A percentile compares a stretch with the other conserved stretches of the same genome.
Evolutionary conservation across 2,329 filamentous ascomycete species (phyloP).

Genomic region (Colletotrichum nymphaeae): DNA sequence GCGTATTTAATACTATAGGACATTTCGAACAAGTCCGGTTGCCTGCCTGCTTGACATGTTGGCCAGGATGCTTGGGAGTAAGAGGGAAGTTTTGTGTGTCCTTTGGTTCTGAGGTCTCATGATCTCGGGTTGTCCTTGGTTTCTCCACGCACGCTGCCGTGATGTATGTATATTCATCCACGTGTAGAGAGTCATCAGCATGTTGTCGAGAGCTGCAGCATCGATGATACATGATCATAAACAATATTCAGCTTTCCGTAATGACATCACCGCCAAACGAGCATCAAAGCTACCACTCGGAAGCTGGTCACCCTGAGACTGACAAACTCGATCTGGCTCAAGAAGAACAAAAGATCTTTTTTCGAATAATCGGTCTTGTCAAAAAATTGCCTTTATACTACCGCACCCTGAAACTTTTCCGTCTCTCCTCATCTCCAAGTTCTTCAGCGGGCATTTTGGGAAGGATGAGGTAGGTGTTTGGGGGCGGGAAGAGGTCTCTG

Average conservation of each 20-base stretch:
- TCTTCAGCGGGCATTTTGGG: not conserved
- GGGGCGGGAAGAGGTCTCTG: not conserved
- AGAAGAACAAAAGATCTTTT: not conserved
- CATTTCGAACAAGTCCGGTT: too few species aligned
- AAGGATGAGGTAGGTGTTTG: not conserved
- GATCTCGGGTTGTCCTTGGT: too few species aligned
- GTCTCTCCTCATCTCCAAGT: not conserved
- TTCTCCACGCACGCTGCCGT: too few species aligned
- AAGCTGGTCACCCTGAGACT: not conserved
- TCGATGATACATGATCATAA: too few species aligned
- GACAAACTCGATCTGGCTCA: not conserved
- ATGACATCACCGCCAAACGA: not conserved
- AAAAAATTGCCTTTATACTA: not conserved
- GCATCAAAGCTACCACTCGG: not conserved
- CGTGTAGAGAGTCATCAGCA: too few species aligned
- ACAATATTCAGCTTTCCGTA: not conserved
- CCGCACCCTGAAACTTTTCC: not conserved
- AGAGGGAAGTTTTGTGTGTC: too few species aligned
- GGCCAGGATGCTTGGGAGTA: too few species aligned
- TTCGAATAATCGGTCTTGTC: not conserved
- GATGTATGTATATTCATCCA: too few species aligned
- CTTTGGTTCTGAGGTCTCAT: too few species aligned
- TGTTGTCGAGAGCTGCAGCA: too few species aligned
- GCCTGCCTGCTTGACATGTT: too few species aligned
- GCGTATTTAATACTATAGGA: too few species aligned